Percentiles rank a stretch among this genome's conserved stretches.
Conservation (phyloP, 768 basidiomycete species). For the Phylloporus rhodoxanthus region DNA sequence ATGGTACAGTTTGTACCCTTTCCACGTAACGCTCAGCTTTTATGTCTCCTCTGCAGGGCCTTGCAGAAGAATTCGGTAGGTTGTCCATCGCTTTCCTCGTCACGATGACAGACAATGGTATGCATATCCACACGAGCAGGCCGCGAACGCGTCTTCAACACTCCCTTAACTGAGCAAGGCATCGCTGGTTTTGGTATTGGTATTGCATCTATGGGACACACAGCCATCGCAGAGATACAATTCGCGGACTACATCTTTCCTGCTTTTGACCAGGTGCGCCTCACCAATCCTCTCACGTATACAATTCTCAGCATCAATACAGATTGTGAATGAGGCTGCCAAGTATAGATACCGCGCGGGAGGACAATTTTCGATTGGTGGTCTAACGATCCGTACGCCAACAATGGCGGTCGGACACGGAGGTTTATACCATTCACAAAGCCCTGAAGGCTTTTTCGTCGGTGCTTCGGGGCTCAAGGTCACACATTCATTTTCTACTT, state of each 20-base stretch:
- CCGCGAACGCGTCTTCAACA: conserved; percentile 91
- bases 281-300: background rate
- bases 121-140: conserved; percentile 40
- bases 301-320: background rate
- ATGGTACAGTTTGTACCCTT: conserved; percentile 50
- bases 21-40: background rate
- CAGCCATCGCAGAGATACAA: conserved; percentile 91
- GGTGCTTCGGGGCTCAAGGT: conserved; percentile 88
- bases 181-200: conserved; percentile 95
- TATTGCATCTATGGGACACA: conserved; percentile 87
- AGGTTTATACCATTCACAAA: conserved; percentile 90
- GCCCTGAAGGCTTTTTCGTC: conserved; percentile 92
- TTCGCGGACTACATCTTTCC: conserved; percentile 91
- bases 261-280: conserved; percentile 82
- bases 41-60: conserved; percentile 45
- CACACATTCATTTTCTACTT: background rate
- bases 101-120: background rate
- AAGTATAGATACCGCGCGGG: conserved; percentile 90
- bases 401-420: conserved; percentile 93
- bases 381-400: conserved; percentile 76
- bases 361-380: conserved; percentile 76
- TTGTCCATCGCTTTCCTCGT: background rate
- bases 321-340: conserved; percentile 94
- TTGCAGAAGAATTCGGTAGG: conserved; percentile 89
- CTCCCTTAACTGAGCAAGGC: conserved; percentile 87